Evolutionary conservation across 2,329 filamentous ascomycete genomes (phyloP).

Genomic region (Colletotrichum sidae): DNA sequence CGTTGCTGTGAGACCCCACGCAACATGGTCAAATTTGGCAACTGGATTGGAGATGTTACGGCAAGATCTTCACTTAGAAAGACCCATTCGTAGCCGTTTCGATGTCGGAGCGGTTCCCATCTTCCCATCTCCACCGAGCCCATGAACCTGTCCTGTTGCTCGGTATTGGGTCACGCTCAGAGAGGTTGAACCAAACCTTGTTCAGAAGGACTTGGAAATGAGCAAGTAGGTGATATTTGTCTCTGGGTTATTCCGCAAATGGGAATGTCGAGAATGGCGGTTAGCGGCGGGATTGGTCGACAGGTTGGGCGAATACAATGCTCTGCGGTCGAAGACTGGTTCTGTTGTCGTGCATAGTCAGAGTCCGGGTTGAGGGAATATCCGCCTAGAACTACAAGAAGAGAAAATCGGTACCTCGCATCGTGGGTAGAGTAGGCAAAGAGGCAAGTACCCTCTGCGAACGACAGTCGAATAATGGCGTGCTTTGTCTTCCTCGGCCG

Average conservation of each 20-base stretch:
- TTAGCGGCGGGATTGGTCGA: constrained; percentile 37
- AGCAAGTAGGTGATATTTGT: not conserved
- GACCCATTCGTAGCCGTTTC: no score
- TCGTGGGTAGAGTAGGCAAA: not conserved
- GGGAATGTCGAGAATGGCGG: constrained; percentile 39
- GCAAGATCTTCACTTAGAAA: constrained; percentile 21
- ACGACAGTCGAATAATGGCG: not conserved
- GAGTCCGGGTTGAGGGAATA: not conserved
- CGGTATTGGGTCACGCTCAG: no score
- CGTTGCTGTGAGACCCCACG: constrained; percentile 13
- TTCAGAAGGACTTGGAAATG: no score
- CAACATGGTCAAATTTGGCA: constrained; percentile 22
- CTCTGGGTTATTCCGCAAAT: constrained; percentile 23
- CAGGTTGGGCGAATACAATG: constrained; percentile 11
- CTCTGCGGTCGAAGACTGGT: constrained; percentile 21
- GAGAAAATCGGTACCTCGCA: constrained; percentile 19
- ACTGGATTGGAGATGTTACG: constrained; percentile 11
- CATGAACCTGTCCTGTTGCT: no score
- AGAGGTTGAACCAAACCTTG: not conserved
- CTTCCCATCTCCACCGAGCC: no score
- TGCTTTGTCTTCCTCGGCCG: not conserved
- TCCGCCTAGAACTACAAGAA: not conserved
- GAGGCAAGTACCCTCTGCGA: constrained; percentile 5
- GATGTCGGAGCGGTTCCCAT: no score
- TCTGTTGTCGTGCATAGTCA: constrained; percentile 32